Conservation (phyloP, 2,329 filamentous ascomycete genomes). For the Emericellopsis atlantica region DNA sequence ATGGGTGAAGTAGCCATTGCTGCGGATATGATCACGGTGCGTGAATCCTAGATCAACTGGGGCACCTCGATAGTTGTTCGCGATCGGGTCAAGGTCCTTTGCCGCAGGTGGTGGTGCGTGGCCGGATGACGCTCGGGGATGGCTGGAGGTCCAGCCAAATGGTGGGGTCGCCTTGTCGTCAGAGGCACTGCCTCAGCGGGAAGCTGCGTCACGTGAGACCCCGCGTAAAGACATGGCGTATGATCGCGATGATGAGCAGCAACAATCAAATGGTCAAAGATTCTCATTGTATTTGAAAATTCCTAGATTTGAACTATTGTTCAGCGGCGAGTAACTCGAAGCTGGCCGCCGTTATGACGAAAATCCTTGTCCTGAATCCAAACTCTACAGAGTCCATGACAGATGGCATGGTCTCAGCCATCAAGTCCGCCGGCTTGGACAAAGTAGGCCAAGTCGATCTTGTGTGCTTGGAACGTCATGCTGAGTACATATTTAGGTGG, state of each 20-base stretch:
- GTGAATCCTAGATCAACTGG: neutral
- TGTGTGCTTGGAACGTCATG: neutral
- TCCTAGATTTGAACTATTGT: no score
- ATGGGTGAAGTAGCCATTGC: conserved; percentile 42
- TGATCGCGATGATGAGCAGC: no score
- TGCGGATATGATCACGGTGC: conserved; percentile 4
- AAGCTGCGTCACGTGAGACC: conserved; percentile 23
- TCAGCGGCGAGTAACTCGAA: no score
- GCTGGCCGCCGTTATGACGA: conserved; percentile 3
- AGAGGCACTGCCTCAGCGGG: conserved; percentile 12
- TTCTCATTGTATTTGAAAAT: no score
- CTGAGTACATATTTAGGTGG: conserved; percentile 17
- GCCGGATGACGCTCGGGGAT: conserved; percentile 3
- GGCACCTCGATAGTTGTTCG: neutral
- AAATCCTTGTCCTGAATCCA: conserved; percentile 63
- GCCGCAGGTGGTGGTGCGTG: conserved; percentile 1
- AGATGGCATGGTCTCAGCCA: conserved; percentile 40
- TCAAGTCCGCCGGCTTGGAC: conserved; percentile 12
- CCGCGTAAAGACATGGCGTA: conserved; percentile 8
- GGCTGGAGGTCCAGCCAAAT: conserved; percentile 14
- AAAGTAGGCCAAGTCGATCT: neutral
- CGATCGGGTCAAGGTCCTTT: neutral
- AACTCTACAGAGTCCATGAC: conserved; percentile 70
- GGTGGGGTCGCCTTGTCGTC: conserved; percentile 22
- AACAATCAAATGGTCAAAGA: no score